Evolutionary conservation across 352 stramenopile species (phyloP), one percentile per base, ranked within the genome.

Genomic region (Phytophthora hibernalis): DNA sequence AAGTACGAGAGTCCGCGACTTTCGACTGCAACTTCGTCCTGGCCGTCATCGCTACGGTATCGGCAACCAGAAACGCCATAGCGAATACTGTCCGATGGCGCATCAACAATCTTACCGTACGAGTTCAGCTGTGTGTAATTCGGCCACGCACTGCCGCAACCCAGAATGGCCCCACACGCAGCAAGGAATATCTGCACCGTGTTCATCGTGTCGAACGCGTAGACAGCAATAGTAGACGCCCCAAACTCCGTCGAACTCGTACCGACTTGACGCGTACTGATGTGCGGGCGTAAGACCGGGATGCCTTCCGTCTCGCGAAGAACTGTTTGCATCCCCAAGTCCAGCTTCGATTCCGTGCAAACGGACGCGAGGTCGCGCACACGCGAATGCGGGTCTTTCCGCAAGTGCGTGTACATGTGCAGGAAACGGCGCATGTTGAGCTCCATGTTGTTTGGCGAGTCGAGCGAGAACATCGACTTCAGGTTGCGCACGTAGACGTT

Each of bases 401-500:
- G 49, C 37, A 79, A 31, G n/a, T 76, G 68, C 13, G 64, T 71
- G 72, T 76, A 76, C 28, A 59, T 62, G 50, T 79, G 72, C 58
- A 79, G 42, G 49, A 71, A 72, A 9, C 62, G 40, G 1, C 63
- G 52, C 68, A 79, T 68, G 42, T 76, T 76, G 28, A 74, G 60
- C 28, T 76, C 68, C 48, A 61, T 67, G 38, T 37, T 55, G 22
- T 57, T 30, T n/a, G 61, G 44, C 33, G 56, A 67, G 6, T 42
- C 43, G 18, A 72, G 51, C 18, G 67, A 67, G 54, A 80, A 77
- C 57, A 72, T 69, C 12, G 57, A 57, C 49, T 70, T 74, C 21
- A 87, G 51, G 42, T 72, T 67, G 24, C 58, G 65, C 22, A 89
- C 61, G 40, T 88, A 85, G 15, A 63, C 59, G 11, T 65, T 84